Percentiles rank a stretch among this genome's conserved stretches.
Conservation (phyloP, 768 basidiomycete genomes). For the Naganishia kalamii region DNA sequence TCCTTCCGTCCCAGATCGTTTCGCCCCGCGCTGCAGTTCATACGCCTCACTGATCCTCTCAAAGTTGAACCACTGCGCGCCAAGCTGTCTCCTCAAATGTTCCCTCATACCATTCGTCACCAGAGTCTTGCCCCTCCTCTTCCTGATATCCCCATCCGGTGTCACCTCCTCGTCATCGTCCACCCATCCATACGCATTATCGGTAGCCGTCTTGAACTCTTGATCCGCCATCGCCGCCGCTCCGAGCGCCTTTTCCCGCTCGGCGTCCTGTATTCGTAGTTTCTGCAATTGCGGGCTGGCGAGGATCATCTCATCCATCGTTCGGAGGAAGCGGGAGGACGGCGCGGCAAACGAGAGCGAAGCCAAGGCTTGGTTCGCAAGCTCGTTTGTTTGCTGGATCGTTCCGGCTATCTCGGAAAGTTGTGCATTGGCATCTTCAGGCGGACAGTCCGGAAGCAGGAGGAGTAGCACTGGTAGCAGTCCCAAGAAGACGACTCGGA, state of each 20-base stretch:
- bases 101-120: constrained; percentile 12
- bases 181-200: constrained; percentile 12
- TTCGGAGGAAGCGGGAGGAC: constrained; percentile 3
- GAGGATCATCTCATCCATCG: constrained; percentile 8
- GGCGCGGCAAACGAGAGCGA: constrained; percentile 5
- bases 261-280: not conserved
- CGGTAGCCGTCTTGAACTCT: not conserved
- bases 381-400: constrained; percentile 11
- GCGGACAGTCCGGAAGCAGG: constrained; percentile 2
- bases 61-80: constrained; percentile 1
- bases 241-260: constrained; percentile 3
- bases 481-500: constrained; percentile 2
- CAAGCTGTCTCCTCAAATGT: not conserved
- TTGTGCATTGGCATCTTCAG: not conserved
- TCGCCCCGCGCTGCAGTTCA: not conserved
- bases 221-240: not conserved
- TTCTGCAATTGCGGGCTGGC: constrained; percentile 1
- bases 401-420: not conserved
- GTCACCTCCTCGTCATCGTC: constrained; percentile 5
- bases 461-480: not conserved
- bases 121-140: constrained; percentile 4
- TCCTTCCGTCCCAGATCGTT: not conserved
- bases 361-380: constrained; percentile 5
- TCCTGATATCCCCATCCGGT: not conserved
- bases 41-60: constrained; percentile 9